Percentiles rank a stretch among this genome's conserved stretches.
phyloP scores from a whole-genome alignment of 2,329 filamentous ascomycete species.

The Juglanconis oblonga region DNA sequence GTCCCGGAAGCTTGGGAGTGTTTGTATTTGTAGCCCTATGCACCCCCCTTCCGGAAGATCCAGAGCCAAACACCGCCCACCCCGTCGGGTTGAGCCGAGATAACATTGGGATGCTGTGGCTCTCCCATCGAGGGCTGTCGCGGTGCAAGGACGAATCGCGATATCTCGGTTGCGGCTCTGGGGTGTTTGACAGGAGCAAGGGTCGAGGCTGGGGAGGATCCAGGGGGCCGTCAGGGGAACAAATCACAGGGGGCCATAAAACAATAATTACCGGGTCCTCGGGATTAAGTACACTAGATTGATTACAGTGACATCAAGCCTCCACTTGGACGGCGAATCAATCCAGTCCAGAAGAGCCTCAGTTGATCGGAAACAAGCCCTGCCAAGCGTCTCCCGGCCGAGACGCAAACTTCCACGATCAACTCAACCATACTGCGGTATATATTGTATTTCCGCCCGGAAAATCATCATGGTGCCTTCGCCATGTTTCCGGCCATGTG shows the following conservation, averaged over 20 bases:
- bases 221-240: conserved; percentile 4
- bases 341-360: conserved; percentile 10
- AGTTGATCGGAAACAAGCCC: conserved; percentile 7
- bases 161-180: conserved; percentile 6
- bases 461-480: too few species aligned
- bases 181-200: conserved; percentile 2
- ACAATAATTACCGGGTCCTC: conserved; percentile 1
- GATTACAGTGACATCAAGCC: conserved; percentile 14
- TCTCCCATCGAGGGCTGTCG: background rate
- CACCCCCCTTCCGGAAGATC: background rate
- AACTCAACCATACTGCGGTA: background rate
- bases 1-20: background rate
- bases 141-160: conserved; percentile 2
- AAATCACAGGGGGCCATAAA: conserved; percentile 1
- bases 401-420: background rate
- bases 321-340: conserved; percentile 5
- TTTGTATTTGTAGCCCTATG: conserved; percentile 10
- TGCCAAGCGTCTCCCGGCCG: background rate
- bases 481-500: too few species aligned
- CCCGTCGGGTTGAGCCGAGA: conserved; percentile 17
- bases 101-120: conserved; percentile 1
- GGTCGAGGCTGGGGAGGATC: background rate
- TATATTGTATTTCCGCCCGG: too few species aligned
- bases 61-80: background rate
- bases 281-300: conserved; percentile 1